Percentiles rank a stretch among this genome's conserved stretches.
phyloP scores from a whole-genome alignment of 129 eudicot genomes.

The Helianthus tuberosus region DNA sequence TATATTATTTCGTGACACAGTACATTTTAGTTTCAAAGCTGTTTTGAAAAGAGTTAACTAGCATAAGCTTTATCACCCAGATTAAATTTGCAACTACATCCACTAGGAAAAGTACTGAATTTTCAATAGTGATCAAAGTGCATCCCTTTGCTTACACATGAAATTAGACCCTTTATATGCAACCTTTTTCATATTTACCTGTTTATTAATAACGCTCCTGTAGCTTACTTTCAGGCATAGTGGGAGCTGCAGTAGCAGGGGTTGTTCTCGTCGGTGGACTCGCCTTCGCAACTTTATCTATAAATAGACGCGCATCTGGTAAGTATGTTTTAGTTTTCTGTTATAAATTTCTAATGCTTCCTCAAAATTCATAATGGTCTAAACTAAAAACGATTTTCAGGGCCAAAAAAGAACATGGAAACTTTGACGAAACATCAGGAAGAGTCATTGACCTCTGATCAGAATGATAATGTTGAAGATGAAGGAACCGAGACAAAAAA shows the following conservation, averaged over 20 bases:
- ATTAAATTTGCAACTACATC: conserved; percentile 2
- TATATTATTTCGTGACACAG: neutral
- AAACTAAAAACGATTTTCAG: conserved; percentile 31
- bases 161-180: neutral
- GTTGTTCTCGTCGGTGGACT: conserved; percentile 81
- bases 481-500: conserved; percentile 31
- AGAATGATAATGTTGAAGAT: conserved; percentile 41
- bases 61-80: neutral
- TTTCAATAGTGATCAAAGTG: conserved; percentile 10
- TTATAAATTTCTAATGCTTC: conserved; percentile 2
- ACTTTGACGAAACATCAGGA: conserved; percentile 65
- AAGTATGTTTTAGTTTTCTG: conserved; percentile 18
- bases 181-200: conserved; percentile 14
- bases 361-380: neutral
- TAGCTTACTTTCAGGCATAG: conserved; percentile 82
- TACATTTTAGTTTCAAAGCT: conserved; percentile 11
- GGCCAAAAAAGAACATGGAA: conserved; percentile 60
- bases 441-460: conserved; percentile 54
- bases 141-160: conserved; percentile 13
- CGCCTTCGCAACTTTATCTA: conserved; percentile 68
- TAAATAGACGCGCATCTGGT: conserved; percentile 60
- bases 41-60: conserved; percentile 12
- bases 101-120: neutral
- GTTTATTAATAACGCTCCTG: conserved; percentile 60
- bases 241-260: conserved; percentile 89